A percentile compares a stretch with the other conserved stretches of the same genome.
Conservation (phyloP, 2,329 filamentous ascomycete species). For the Rhynchosporium secalis region DNA sequence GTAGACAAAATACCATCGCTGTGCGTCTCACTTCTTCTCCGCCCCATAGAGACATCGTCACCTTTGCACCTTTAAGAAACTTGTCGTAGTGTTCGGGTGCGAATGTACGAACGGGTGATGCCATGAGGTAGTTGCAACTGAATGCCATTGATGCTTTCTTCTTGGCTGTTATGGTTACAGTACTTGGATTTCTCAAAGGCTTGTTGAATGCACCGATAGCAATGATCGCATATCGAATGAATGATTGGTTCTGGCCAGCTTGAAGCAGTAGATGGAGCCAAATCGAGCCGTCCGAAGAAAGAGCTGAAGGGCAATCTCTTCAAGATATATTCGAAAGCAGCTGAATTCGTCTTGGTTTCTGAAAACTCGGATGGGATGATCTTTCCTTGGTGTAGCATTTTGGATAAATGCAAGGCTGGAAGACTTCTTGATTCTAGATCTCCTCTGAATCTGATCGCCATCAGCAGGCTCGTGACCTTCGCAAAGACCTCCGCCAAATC, state of each 20-base stretch:
- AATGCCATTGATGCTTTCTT: background rate
- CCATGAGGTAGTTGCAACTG: background rate
- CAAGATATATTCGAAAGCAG: constrained; percentile 24
- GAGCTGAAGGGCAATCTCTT: constrained; percentile 25
- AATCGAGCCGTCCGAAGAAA: constrained; percentile 22
- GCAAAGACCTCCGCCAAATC: constrained; percentile 55
- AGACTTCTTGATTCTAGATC: constrained; percentile 10
- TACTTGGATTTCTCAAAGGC: constrained; percentile 14
- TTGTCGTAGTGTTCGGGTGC: constrained; percentile 28
- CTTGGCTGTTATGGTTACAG: background rate
- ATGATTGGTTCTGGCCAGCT: constrained; percentile 27
- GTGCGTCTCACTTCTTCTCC: constrained; percentile 22
- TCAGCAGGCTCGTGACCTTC: constrained; percentile 49
- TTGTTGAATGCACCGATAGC: constrained; percentile 31
- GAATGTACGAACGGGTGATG: constrained; percentile 14
- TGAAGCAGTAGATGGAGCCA: constrained; percentile 30
- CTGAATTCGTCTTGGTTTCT: constrained; percentile 23
- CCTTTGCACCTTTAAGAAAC: constrained; percentile 26
- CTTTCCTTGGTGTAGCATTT: constrained; percentile 9
- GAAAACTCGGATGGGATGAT: constrained; percentile 20
- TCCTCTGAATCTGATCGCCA: constrained; percentile 8
- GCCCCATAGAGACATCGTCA: constrained; percentile 14
- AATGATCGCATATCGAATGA: constrained; percentile 32
- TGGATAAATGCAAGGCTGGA: background rate
- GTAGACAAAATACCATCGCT: constrained; percentile 30